Evolutionary conservation across 23 red algal species (phyloP), one percentile per base, ranked within the genome.

Genomic region (Agarophyton chilense): DNA sequence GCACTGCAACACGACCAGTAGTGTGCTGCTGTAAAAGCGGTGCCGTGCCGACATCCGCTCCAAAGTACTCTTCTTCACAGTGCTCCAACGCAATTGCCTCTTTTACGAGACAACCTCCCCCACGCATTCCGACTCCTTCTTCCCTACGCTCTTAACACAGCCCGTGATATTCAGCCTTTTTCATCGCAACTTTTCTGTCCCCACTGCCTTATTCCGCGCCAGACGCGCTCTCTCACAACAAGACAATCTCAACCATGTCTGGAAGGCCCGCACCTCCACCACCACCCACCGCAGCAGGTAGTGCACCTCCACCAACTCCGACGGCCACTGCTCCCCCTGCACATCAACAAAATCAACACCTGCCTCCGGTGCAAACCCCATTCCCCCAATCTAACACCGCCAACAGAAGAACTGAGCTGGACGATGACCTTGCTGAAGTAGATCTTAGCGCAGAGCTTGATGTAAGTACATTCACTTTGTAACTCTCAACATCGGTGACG

Each of bases 361-460:
- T 67, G 28, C 21, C 64, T 53, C 43, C 83, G 32, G 58, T 71
- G 22, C 64, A 72, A 26, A 44, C 42, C 24, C 64, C 50, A 10
- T 22, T 42, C 62, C 33, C 83, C 8, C 80, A 84, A 5, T 28
- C 83, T 19, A 46, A 24, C 43, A 51, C 67, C 4, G 47, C 58
- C 38, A 34, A 56, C 1, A 75, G 83, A 88, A 52, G 83, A 64
- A 74, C 58, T 4, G 83, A 88, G 42, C 66, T 88, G 13, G 67
- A 88, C 66, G 83, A 88, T 61, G 83, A 88, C 66, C 25, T 88
- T 10, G 50, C 45, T 6, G 65, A 88, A 67, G 71, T 88, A 32
- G 83, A 88, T 56, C 83, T 88, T 50, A 45, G 65, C 49, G 83
- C 83, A 13, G 83, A 88, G 29, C 83, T 88, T 66, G 83, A 88